Percentiles rank a stretch among this genome's conserved stretches.
Conservation (phyloP, 2,329 filamentous ascomycete genomes). For the Ophiostoma populinum region DNA sequence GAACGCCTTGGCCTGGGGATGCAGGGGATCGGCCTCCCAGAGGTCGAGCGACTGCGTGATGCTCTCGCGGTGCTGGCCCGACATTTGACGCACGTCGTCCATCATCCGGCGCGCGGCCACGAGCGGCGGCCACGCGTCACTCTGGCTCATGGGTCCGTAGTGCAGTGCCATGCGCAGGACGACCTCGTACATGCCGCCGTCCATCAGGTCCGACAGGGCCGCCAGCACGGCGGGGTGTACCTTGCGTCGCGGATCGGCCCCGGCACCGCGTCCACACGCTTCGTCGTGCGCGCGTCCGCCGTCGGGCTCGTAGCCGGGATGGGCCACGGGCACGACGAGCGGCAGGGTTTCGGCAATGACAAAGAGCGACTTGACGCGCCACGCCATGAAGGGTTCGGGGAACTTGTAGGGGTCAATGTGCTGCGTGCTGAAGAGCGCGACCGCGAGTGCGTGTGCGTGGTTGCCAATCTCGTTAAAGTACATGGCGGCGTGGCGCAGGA, state of each 20-base stretch:
- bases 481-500: slow-evolving; percentile 27
- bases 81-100: slow-evolving; percentile 28
- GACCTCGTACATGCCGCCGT: slow-evolving; percentile 35
- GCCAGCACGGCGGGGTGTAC: slow-evolving; percentile 14
- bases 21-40: slow-evolving; percentile 25
- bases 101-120: slow-evolving; percentile 28
- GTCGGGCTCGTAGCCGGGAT: slow-evolving; percentile 8
- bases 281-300: neutral
- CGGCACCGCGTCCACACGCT: neutral
- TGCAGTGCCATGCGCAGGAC: slow-evolving; percentile 30
- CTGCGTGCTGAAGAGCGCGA: slow-evolving; percentile 29
- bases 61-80: slow-evolving; percentile 22
- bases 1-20: slow-evolving; percentile 25
- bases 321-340: slow-evolving; percentile 19
- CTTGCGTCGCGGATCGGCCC: slow-evolving; percentile 3
- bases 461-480: slow-evolving; percentile 26
- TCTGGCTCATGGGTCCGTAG: slow-evolving; percentile 24
- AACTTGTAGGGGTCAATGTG: slow-evolving; percentile 32
- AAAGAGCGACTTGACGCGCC: slow-evolving; percentile 32
- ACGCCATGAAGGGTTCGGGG: slow-evolving; percentile 30
- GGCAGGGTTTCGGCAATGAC: slow-evolving; percentile 34
- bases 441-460: slow-evolving; percentile 25
- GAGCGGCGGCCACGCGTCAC: slow-evolving; percentile 28
- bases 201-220: slow-evolving; percentile 27
- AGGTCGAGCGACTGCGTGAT: slow-evolving; percentile 25